Conservation (phyloP, 768 basidiomycete genomes). For the Rhizopogon vesiculosus region DNA sequence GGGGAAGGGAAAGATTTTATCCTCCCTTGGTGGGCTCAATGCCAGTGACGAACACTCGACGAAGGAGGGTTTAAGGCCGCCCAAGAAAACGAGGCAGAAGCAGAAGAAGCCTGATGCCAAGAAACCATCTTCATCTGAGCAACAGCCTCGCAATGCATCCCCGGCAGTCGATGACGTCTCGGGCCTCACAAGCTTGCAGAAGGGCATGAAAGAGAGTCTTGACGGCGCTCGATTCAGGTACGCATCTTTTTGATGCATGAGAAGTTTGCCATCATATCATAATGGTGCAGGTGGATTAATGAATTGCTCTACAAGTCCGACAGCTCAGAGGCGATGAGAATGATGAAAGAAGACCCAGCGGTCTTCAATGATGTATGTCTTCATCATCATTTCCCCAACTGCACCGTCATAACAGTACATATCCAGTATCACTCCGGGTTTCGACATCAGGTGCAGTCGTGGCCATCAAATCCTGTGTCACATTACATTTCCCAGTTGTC, state of each 20-base stretch:
- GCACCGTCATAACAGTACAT: slow-evolving; percentile 4
- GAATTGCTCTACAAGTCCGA: slow-evolving; percentile 88
- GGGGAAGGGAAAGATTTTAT: background rate
- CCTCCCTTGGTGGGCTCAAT: background rate
- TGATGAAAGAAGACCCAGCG: slow-evolving; percentile 82
- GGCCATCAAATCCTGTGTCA: slow-evolving; percentile 93
- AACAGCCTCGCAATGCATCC: slow-evolving; percentile 14
- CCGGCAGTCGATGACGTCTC: slow-evolving; percentile 8
- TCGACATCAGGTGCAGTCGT: slow-evolving; percentile 83
- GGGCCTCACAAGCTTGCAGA: slow-evolving; percentile 68
- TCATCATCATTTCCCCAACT: slow-evolving; percentile 3
- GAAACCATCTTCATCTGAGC: slow-evolving; percentile 18
- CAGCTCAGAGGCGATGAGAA: slow-evolving; percentile 64
- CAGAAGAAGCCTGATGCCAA: slow-evolving; percentile 7
- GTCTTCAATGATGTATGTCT: slow-evolving; percentile 75
- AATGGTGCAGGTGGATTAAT: slow-evolving; percentile 70
- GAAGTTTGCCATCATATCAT: background rate
- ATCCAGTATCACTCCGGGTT: slow-evolving; percentile 92
- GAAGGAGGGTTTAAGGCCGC: background rate
- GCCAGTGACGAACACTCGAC: background rate
- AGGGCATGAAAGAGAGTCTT: slow-evolving; percentile 70
- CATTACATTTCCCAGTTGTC: slow-evolving; percentile 68
- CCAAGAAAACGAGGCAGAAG: slow-evolving; percentile 16
- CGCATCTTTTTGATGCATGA: slow-evolving; percentile 8
- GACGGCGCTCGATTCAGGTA: slow-evolving; percentile 88